Evolutionary conservation across 352 stramenopile genomes (phyloP).

Genomic region (Globisporangium radiosum): DNA sequence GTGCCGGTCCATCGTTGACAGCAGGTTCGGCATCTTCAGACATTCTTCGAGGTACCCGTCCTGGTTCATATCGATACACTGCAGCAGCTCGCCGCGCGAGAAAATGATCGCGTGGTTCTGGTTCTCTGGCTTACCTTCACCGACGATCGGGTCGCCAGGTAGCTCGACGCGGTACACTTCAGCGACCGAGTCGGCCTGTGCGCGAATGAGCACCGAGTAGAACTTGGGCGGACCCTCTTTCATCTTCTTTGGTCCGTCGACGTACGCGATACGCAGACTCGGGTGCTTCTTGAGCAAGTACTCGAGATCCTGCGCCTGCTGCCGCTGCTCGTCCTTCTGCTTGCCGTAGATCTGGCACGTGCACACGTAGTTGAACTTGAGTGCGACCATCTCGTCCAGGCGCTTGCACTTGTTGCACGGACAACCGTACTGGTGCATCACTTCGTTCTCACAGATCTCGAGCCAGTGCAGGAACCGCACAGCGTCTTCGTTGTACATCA

Average conservation of each 20-base stretch:
- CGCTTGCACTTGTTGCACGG: slow-evolving; percentile 84
- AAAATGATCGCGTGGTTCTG: slow-evolving; percentile 88
- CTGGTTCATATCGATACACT: slow-evolving; percentile 91
- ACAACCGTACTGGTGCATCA: slow-evolving; percentile 73
- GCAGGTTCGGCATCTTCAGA: slow-evolving; percentile 76
- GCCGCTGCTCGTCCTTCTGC: slow-evolving; percentile 77
- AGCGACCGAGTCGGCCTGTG: slow-evolving; percentile 65
- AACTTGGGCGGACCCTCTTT: slow-evolving; percentile 84
- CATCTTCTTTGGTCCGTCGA: slow-evolving; percentile 83
- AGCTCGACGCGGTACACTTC: slow-evolving; percentile 82
- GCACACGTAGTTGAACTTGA: slow-evolving; percentile 88
- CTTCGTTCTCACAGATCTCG: slow-evolving; percentile 85
- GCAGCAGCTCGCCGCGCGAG: slow-evolving; percentile 74
- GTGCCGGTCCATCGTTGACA: slow-evolving; percentile 73
- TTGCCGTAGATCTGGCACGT: slow-evolving; percentile 87
- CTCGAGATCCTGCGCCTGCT: slow-evolving; percentile 73
- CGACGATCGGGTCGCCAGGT: slow-evolving; percentile 78
- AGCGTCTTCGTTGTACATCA: slow-evolving; percentile 88
- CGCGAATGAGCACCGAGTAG: slow-evolving; percentile 74
- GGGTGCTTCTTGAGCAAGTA: slow-evolving; percentile 80
- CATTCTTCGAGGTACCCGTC: slow-evolving; percentile 80
- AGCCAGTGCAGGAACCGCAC: slow-evolving; percentile 85
- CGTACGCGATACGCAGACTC: slow-evolving; percentile 68
- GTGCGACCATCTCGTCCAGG: slow-evolving; percentile 73
- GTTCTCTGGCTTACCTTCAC: slow-evolving; percentile 87